These are phyloP conservation scores for Colletotrichum eremochloae DNA, from an alignment of 2,329 filamentous ascomycete genomes.

Conservation along the genomic window DNA sequence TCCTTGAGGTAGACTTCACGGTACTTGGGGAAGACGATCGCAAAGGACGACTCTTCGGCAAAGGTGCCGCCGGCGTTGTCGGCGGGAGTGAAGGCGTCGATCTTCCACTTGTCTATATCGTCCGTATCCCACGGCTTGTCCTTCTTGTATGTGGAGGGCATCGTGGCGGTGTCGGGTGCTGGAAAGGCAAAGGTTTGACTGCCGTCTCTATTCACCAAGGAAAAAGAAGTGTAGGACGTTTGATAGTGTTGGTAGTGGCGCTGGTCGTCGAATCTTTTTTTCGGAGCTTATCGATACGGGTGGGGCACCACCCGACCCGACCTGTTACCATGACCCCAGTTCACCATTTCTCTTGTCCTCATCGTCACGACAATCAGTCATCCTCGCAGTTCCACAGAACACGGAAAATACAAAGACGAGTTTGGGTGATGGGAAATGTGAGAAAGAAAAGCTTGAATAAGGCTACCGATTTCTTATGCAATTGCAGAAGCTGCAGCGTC, in stretches of 20 bases:
- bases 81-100: slow-evolving; percentile 86
- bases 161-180: slow-evolving; percentile 50
- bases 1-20: slow-evolving; percentile 94
- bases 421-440: too few species aligned
- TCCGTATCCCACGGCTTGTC: slow-evolving; percentile 97
- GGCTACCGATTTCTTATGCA: too few species aligned
- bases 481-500: too few species aligned
- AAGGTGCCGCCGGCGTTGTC: slow-evolving; percentile 91
- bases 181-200: slow-evolving; percentile 2
- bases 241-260: slow-evolving; percentile 7
- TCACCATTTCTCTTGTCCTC: not conserved
- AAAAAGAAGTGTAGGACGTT: slow-evolving; percentile 5
- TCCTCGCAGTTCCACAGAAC: not conserved
- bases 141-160: slow-evolving; percentile 91
- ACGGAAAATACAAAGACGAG: too few species aligned
- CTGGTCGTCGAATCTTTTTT: slow-evolving; percentile 14
- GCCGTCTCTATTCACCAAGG: not conserved
- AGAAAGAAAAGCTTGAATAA: too few species aligned
- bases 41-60: slow-evolving; percentile 92
- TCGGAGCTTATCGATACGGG: slow-evolving; percentile 18
- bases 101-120: slow-evolving; percentile 97
- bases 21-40: slow-evolving; percentile 92
- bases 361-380: not conserved
- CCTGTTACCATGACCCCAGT: not conserved
- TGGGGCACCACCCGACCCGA: not conserved